Base-by-base conservation (phyloP, 495 filamentous ascomycete genomes). In the Pyrenula aspistea region DNA sequence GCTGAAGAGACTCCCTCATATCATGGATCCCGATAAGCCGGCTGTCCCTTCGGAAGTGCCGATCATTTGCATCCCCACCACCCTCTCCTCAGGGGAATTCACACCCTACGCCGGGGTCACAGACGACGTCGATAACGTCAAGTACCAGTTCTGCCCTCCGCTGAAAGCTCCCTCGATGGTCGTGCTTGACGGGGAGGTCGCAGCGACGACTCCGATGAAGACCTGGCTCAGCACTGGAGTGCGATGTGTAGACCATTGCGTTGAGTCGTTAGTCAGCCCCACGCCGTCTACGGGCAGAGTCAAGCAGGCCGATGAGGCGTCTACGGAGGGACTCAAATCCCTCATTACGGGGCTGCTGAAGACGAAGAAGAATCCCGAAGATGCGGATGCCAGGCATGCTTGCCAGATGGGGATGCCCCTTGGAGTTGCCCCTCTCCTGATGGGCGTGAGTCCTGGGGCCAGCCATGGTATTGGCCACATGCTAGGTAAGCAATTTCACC, bases 191-290 rank as follows among this genome's bases (percentile, higher is more conserved):
- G 78, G 82, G 0, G 71, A 69, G 15, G 68, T 86, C 1, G 73
- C 71, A 0, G 57, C 68, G 12, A 77, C 77, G 0, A 82, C 84
- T 0, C 83, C 83, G 0, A 71, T 74, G 52, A 69, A 69, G 19
- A 73, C 84, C 42, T 87, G 82, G 83, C 64, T 85, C 2, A 77
- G 75, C 31, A 82, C 78, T 1, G 84, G 83, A 0, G 69, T 86
- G 2, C 72, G 83, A 10, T 78, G 77, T 10, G 74, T 86, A 2
- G 84, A 87, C 58, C 83, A 86, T 59, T 86, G 83, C 60, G 73
- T 84, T 10, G 83, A 87, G 64, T 72, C 74, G 0, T 62, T 80
- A n/a, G n/a, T n/a, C n/a, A n/a, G n/a, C n/a, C n/a, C n/a, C n/a
- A n/a, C n/a, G n/a, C n/a, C n/a, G n/a, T n/a, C n/a, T n/a, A n/a